A percentile compares a stretch with the other conserved stretches of the same genome.
Conservation (phyloP, 768 basidiomycete genomes). For the Calocybe gangraenosa region DNA sequence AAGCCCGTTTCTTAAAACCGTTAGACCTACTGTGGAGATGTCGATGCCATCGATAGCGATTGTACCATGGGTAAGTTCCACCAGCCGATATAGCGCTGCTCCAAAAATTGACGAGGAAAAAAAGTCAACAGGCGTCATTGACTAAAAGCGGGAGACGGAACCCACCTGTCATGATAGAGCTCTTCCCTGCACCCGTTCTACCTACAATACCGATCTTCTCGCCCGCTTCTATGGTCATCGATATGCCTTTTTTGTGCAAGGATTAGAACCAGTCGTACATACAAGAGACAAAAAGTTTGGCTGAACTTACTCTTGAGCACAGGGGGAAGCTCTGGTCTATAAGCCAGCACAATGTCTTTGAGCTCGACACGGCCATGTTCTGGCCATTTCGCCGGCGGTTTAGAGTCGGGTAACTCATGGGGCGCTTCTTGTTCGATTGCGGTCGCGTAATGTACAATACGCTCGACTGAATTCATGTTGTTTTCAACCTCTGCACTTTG, state of each 20-base stretch:
- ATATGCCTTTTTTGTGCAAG: slow-evolving; percentile 32
- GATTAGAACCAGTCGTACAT: not conserved
- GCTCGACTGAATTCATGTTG: slow-evolving; percentile 89
- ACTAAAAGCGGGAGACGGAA: slow-evolving; percentile 1
- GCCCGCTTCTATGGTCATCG: slow-evolving; percentile 62
- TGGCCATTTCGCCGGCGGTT: slow-evolving; percentile 71
- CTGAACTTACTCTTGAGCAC: slow-evolving; percentile 68
- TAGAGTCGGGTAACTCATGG: slow-evolving; percentile 56
- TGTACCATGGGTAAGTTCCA: slow-evolving; percentile 71
- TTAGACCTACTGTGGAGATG: slow-evolving; percentile 74
- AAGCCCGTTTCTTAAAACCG: slow-evolving; percentile 61
- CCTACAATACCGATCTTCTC: slow-evolving; percentile 95
- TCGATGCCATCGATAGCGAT: slow-evolving; percentile 84
- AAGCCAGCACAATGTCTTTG: slow-evolving; percentile 71
- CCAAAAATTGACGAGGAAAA: not conserved
- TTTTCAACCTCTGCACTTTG: slow-evolving; percentile 88
- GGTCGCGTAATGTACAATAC: slow-evolving; percentile 77
- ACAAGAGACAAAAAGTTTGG: not conserved
- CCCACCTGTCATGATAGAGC: slow-evolving; percentile 77
- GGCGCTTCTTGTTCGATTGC: slow-evolving; percentile 81
- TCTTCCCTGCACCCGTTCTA: slow-evolving; percentile 85
- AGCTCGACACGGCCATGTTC: slow-evolving; percentile 68
- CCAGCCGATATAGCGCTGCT: slow-evolving; percentile 73
- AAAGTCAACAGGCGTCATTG: not conserved
- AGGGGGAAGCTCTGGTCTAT: slow-evolving; percentile 83